Evolutionary conservation across 805 yeast species (phyloP).

Genomic region (Yarrowia sp.): DNA sequence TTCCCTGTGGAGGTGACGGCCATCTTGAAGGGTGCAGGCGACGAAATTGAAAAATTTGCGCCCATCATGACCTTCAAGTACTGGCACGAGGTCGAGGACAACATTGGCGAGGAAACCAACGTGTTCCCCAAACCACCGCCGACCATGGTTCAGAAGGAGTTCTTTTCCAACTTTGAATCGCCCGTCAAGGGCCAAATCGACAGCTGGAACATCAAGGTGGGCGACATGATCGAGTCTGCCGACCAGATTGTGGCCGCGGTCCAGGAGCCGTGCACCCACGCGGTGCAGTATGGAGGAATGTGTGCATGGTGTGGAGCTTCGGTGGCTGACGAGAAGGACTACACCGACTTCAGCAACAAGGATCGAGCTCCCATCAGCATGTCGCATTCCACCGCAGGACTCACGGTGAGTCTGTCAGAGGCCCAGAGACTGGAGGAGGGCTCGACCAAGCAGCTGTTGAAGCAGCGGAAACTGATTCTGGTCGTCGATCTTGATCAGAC

Average conservation of each 20-base stretch:
- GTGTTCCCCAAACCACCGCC: constrained; percentile 43
- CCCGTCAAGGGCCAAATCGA: constrained; percentile 78
- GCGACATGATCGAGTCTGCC: constrained; percentile 62
- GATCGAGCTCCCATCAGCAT: constrained; percentile 85
- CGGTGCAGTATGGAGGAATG: constrained; percentile 92
- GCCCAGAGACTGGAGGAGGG: constrained; percentile 81
- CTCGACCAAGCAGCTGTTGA: constrained; percentile 65
- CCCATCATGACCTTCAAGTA: constrained; percentile 68
- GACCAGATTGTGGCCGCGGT: constrained; percentile 63
- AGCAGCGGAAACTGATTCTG: constrained; percentile 74
- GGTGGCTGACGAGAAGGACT: constrained; percentile 68
- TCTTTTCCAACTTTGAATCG: constrained; percentile 66
- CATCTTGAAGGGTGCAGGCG: constrained; percentile 57
- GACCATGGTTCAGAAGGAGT: constrained; percentile 48
- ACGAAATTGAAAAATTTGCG: constrained; percentile 58
- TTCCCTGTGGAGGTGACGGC: constrained; percentile 72
- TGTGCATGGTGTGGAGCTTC: constrained; percentile 92
- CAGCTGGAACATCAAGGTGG: constrained; percentile 58
- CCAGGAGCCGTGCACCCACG: constrained; percentile 86
- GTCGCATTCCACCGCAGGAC: constrained; percentile 86
- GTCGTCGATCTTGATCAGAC: constrained; percentile 98
- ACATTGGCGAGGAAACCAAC: constrained; percentile 48
- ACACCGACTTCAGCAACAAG: constrained; percentile 68
- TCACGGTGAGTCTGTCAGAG: constrained; percentile 83
- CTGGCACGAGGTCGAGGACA: constrained; percentile 59